phyloP scores from a whole-genome alignment of 257 asterid species.

The Primulina tabacum region DNA sequence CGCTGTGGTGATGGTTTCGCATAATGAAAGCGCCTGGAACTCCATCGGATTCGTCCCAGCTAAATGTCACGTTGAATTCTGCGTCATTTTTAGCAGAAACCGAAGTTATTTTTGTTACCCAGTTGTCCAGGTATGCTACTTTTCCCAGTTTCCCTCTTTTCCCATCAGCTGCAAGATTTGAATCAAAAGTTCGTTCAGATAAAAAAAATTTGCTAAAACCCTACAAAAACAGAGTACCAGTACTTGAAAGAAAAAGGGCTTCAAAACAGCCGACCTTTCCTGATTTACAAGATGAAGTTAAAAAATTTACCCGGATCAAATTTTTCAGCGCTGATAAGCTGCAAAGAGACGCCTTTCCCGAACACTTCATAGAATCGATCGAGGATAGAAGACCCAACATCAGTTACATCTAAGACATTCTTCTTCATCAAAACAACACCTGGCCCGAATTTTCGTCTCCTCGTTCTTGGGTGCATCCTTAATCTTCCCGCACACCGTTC shows the following conservation, averaged over 20 bases:
- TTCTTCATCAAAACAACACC: conserved; percentile 23
- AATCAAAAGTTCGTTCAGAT: not conserved
- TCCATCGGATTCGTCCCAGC: conserved; percentile 72
- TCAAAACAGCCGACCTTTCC: too few relatives aligned
- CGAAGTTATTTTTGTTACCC: conserved; percentile 61
- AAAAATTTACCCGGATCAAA: conserved; percentile 10
- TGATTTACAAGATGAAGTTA: not conserved
- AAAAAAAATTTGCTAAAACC: too few relatives aligned
- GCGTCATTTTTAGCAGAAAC: conserved; percentile 51
- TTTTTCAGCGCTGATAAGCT: conserved; percentile 25
- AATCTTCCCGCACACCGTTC: conserved; percentile 15
- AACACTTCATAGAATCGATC: conserved; percentile 22
- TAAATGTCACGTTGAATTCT: conserved; percentile 40
- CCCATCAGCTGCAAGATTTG: conserved; percentile 32
- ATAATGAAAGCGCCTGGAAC: conserved; percentile 76
- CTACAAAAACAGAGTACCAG: not conserved
- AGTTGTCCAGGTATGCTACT: conserved; percentile 53
- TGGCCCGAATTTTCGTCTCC: conserved; percentile 18
- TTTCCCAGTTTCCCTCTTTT: conserved; percentile 71
- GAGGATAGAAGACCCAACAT: conserved; percentile 13
- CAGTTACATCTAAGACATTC: conserved; percentile 23
- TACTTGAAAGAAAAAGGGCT: not conserved
- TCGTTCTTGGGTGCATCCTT: conserved; percentile 5
- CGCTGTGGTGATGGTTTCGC: conserved; percentile 61
- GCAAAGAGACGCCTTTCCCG: conserved; percentile 23